Base-by-base conservation (phyloP, 2,329 filamentous ascomycete genomes). In the Pseudocercospora crystallina region DNA sequence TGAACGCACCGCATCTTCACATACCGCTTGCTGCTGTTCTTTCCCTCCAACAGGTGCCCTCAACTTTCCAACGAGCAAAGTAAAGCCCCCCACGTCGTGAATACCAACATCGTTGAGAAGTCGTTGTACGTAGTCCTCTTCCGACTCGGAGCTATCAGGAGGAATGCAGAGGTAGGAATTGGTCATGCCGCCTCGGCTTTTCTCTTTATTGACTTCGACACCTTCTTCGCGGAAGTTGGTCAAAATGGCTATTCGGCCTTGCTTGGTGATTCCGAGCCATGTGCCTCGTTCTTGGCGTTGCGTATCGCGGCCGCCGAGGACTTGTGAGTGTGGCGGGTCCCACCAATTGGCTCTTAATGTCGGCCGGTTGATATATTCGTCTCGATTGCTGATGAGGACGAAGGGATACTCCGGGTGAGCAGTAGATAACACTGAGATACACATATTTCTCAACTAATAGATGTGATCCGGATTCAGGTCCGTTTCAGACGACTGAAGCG, bases 191-290 rank as follows among this genome's bases (percentile, higher is more conserved):
- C 83, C 83, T 20, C 83, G 75, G 55, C 79, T 82, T 35, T 78
- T 77, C 37, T 69, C 67, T 41, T 69, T 69, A 38, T 73, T 65
- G 20, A 76, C 66, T 15, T 65, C 60, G 31, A 52, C 62, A 13
- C 76, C 69, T 17, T 71, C 69, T 64, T 85, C 82, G 34, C 80
- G 80, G 64, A 82, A 85, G 66, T 86, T 86, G 43, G 83, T 85
- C 30, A 86, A 72, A 5, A 83, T 78, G 2, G 82, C 81, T 40
- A 86, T 64, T 49, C 81, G 80, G 26, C 83, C 83, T 56, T 82
- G 74, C 30, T 72, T 75, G 8, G 81, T 85, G 49, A 85, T 73
- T 14, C 81, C 83, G 41, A 85, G 77, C 83, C 83, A 86, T 53
- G 83, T 85, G 15, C 83, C 83, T 47, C 81, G 80, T 34, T 74